Conservation (phyloP, 805 yeast species). For the Barnettozyma vustinii region DNA sequence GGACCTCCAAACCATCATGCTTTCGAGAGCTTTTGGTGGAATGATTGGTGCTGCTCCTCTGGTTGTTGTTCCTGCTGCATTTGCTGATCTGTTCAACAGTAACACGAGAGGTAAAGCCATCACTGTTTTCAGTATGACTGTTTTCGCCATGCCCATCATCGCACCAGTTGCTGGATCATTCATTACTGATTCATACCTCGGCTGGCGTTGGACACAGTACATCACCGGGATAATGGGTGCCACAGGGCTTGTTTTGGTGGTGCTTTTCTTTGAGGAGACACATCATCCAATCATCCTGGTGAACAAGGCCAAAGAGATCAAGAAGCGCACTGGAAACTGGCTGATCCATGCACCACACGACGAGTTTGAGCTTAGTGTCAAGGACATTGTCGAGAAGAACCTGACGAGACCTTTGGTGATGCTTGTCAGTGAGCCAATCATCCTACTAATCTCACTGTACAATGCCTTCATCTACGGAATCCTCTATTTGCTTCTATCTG, state of each 20-base stretch:
- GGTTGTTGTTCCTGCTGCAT: constrained; percentile 81
- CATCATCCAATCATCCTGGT: constrained; percentile 66
- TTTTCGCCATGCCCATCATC: constrained; percentile 73
- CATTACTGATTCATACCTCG: constrained; percentile 51
- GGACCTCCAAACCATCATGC: constrained; percentile 69
- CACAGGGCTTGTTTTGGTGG: constrained; percentile 33
- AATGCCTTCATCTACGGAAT: constrained; percentile 79
- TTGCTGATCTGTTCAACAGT: constrained; percentile 75
- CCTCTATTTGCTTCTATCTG: constrained; percentile 65
- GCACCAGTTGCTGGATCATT: constrained; percentile 80
- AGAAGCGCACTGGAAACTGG: constrained; percentile 75
- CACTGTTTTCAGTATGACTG: constrained; percentile 63
- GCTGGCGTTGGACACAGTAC: constrained; percentile 84
- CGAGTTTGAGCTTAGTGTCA: constrained; percentile 47
- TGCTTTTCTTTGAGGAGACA: constrained; percentile 55
- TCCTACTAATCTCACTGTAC: constrained; percentile 62
- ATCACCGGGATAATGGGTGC: constrained; percentile 59
- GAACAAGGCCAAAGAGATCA: constrained; percentile 55
- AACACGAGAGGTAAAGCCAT: constrained; percentile 70
- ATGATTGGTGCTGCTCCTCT: constrained; percentile 79
- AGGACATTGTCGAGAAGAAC: constrained; percentile 57
- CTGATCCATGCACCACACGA: constrained; percentile 77
- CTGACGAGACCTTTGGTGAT: constrained; percentile 63
- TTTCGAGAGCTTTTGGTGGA: constrained; percentile 78
- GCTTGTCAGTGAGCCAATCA: constrained; percentile 66